Evolutionary conservation across 495 filamentous ascomycete species (phyloP).

Genomic region (Oleoguttula mirabilis): DNA sequence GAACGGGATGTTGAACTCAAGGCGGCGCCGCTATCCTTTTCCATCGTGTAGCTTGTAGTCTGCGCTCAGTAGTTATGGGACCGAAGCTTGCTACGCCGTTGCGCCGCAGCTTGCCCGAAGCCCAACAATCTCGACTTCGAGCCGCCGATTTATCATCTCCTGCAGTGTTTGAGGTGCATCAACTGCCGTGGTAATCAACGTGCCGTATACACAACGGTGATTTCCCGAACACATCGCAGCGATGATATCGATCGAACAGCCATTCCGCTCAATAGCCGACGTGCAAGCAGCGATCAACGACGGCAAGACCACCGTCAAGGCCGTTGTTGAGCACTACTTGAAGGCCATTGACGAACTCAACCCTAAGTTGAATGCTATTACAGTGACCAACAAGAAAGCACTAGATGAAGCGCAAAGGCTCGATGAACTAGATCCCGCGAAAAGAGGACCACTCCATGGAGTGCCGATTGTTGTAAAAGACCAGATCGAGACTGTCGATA

Average conservation of each 20-base stretch:
- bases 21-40: no score
- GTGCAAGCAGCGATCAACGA: not conserved
- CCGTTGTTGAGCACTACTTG: slow-evolving; percentile 3
- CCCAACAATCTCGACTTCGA: no score
- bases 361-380: slow-evolving; percentile 1
- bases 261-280: slow-evolving; percentile 1
- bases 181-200: no score
- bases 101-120: no score
- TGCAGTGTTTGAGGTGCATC: no score
- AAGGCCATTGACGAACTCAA: slow-evolving; percentile 3
- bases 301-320: not conserved
- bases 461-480: slow-evolving; percentile 25
- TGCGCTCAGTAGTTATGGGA: no score
- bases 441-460: slow-evolving; percentile 21
- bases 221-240: not conserved
- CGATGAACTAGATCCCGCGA: not conserved
- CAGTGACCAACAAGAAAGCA: slow-evolving; percentile 1
- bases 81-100: no score
- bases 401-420: slow-evolving; percentile 2
- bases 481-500: slow-evolving; percentile 24
- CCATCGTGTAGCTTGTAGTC: no score
- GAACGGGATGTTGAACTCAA: no score
- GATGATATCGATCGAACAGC: not conserved
- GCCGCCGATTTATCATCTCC: no score
- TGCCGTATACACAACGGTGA: no score